Evolutionary conservation across 78 protist genomes (phyloP).

Genomic region (Dictyostelium capitatum): DNA sequence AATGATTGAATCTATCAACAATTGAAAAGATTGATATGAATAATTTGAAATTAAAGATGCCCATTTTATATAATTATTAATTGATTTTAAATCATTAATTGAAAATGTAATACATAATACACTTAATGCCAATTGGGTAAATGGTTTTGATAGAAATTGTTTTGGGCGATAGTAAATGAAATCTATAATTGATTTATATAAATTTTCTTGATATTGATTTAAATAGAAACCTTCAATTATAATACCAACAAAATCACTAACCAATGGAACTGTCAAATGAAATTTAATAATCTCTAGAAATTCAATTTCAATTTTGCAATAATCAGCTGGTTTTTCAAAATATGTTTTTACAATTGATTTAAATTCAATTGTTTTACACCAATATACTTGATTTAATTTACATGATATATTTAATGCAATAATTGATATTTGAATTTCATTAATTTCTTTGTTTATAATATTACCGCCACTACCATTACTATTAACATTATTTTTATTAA

Average conservation of each 20-base stretch:
- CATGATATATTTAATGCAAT: conserved; percentile 43
- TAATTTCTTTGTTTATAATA: not conserved
- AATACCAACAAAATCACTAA: conserved; percentile 34
- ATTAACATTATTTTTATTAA: not conserved
- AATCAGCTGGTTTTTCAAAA: not conserved
- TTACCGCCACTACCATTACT: not conserved
- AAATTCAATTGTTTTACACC: not conserved
- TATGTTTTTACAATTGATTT: not conserved
- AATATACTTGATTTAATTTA: conserved; percentile 30
- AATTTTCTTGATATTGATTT: not conserved
- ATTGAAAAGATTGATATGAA: not conserved
- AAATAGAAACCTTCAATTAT: conserved; percentile 14
- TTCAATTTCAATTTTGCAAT: conserved; percentile 23
- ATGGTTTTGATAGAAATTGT: conserved; percentile 22
- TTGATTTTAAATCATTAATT: not conserved
- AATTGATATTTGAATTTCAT: conserved; percentile 46
- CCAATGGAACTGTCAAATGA: conserved; percentile 36
- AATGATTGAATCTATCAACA: not conserved
- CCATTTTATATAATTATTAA: conserved; percentile 27
- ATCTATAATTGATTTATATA: not conserved
- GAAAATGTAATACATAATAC: conserved; percentile 19
- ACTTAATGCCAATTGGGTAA: conserved; percentile 25
- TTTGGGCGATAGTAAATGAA: conserved; percentile 35
- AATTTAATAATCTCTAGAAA: conserved; percentile 44
- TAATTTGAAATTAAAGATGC: conserved; percentile 2